Conservation (phyloP, 2,329 filamentous ascomycete genomes). For the Botrytis fabae region DNA sequence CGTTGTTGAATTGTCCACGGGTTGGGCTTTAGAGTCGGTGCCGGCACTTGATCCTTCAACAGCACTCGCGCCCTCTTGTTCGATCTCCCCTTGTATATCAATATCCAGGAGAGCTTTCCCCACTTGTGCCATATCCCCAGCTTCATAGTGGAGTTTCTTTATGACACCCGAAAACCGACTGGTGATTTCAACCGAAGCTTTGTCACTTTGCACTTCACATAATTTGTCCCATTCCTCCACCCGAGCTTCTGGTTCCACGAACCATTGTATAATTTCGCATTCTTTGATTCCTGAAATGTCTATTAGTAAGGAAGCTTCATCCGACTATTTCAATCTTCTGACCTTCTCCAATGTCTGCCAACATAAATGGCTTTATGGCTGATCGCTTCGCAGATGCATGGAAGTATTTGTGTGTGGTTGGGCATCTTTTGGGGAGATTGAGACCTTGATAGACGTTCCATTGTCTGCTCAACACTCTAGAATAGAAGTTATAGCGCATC, state of each 20-base stretch:
- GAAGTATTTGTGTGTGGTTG: conserved; percentile 30
- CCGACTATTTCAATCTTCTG: conserved; percentile 30
- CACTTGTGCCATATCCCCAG: conserved; percentile 94
- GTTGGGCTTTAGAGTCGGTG: conserved; percentile 29
- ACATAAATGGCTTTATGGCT: conserved; percentile 73
- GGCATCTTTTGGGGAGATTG: conserved; percentile 29
- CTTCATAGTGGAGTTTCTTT: conserved; percentile 93
- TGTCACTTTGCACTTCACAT: conserved; percentile 98
- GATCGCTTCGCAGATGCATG: conserved; percentile 33
- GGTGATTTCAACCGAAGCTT: conserved; percentile 88
- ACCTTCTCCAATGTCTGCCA: conserved; percentile 89
- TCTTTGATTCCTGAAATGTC: conserved; percentile 80
- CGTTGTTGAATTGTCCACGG: neutral
- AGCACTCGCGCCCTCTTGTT: conserved; percentile 56
- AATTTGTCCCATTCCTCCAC: conserved; percentile 98
- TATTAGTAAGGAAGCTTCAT: conserved; percentile 20
- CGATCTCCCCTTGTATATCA: conserved; percentile 79
- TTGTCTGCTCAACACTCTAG: conserved; percentile 53
- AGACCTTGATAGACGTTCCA: conserved; percentile 47
- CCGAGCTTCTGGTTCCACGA: conserved; percentile 90
- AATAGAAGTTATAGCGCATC: conserved; percentile 59
- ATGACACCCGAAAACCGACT: conserved; percentile 94
- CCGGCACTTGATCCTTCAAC: conserved; percentile 40
- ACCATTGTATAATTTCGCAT: conserved; percentile 99
- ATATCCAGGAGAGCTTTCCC: conserved; percentile 95